These are phyloP conservation scores for Alternaria sp. DNA, from an alignment of 2,329 filamentous ascomycete species.

Conservation along the genomic window DNA sequence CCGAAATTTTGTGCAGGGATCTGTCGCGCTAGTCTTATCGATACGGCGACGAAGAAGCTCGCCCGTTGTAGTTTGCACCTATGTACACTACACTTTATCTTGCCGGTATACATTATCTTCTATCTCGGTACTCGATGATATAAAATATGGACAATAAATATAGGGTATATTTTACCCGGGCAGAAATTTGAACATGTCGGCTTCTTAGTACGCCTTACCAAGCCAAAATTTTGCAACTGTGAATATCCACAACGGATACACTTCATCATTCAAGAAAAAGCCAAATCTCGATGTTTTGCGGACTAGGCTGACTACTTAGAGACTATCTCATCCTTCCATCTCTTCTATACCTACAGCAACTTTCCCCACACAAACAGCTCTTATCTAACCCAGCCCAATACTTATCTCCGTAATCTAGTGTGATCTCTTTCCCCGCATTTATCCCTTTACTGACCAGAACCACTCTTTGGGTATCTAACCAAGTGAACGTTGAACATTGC, in stretches of 20 bases:
- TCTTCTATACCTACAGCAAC: slow-evolving; percentile 59
- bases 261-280: neutral
- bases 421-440: slow-evolving; percentile 63
- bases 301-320: neutral
- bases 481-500: slow-evolving; percentile 66
- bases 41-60: slow-evolving; percentile 23
- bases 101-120: too few relatives aligned
- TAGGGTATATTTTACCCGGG: too few relatives aligned
- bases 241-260: neutral
- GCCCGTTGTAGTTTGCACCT: neutral
- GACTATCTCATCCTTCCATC: neutral
- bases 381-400: slow-evolving; percentile 67
- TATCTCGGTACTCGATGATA: too few relatives aligned
- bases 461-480: slow-evolving; percentile 64
- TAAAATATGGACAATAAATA: too few relatives aligned
- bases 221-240: neutral
- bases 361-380: slow-evolving; percentile 63
- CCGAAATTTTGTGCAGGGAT: slow-evolving; percentile 42
- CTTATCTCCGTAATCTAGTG: slow-evolving; percentile 66
- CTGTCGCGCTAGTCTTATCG: slow-evolving; percentile 37
- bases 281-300: neutral
- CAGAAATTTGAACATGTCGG: too few relatives aligned
- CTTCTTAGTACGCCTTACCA: too few relatives aligned
- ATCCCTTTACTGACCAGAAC: slow-evolving; percentile 66
- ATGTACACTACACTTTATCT: neutral